phyloP scores from a whole-genome alignment of 495 filamentous ascomycete species.

The Trypethelium eluteriae region DNA sequence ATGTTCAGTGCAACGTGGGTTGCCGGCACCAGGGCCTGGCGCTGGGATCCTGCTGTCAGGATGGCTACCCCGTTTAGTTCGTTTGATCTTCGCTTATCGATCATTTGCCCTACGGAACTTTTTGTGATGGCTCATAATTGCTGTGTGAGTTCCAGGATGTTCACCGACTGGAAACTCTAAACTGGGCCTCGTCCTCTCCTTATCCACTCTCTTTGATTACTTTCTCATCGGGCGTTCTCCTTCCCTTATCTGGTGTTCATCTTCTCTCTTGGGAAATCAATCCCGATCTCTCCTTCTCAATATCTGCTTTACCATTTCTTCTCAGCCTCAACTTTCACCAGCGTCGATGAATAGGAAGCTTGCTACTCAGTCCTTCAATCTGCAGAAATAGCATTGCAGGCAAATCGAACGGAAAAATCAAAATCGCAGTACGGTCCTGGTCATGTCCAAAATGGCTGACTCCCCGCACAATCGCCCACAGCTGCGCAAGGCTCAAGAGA shows the following conservation, averaged over 20 bases:
- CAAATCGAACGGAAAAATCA: background rate
- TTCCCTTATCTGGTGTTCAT: background rate
- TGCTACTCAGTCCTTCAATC: background rate
- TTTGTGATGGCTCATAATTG: conserved; percentile 6
- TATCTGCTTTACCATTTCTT: background rate
- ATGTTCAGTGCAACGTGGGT: background rate
- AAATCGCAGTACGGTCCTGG: background rate
- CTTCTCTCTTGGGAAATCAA: background rate
- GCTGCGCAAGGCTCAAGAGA: background rate
- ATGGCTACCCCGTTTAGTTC: conserved; percentile 8
- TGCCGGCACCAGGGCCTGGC: background rate
- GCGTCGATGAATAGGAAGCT: background rate
- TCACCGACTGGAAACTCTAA: conserved; percentile 3
- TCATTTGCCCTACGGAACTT: background rate
- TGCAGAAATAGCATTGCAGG: background rate
- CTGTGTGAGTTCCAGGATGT: background rate
- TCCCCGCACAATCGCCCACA: background rate
- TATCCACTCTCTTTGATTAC: conserved; percentile 4
- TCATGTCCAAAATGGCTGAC: background rate
- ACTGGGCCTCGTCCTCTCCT: background rate
- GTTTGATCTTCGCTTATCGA: conserved; percentile 12
- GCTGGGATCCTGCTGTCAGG: background rate
- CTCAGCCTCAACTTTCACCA: background rate
- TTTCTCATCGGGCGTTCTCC: background rate
- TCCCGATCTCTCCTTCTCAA: background rate